Evolutionary conservation across 768 basidiomycete genomes (phyloP).

Genomic region (Tylopilus rubrobrunneus): DNA sequence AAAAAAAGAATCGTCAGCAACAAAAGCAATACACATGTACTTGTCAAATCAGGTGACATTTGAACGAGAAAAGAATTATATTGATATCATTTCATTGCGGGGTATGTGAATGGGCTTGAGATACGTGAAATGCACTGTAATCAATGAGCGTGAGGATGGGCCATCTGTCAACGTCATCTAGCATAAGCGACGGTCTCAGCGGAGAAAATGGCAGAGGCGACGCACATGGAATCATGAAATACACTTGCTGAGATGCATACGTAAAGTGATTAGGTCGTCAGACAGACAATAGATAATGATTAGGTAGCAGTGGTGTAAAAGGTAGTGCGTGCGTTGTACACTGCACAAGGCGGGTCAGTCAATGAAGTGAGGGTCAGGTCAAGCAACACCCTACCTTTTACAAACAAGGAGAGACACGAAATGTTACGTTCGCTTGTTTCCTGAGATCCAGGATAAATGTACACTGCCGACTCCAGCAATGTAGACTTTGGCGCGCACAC

Average conservation of each 20-base stretch:
- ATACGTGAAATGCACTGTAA: slow-evolving; percentile 21
- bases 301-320: slow-evolving; percentile 23
- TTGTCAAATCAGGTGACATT: slow-evolving; percentile 17
- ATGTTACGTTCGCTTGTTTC: slow-evolving; percentile 39
- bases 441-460: slow-evolving; percentile 68
- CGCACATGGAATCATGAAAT: slow-evolving; percentile 27
- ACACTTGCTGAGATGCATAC: slow-evolving; percentile 26
- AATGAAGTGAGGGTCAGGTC: not conserved
- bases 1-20: slow-evolving; percentile 5
- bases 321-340: slow-evolving; percentile 25
- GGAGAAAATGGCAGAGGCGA: not conserved
- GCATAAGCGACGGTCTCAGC: not conserved
- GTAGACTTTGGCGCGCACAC: slow-evolving; percentile 69
- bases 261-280: slow-evolving; percentile 26
- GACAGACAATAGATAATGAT: slow-evolving; percentile 23
- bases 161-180: slow-evolving; percentile 17
- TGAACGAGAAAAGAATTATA: slow-evolving; percentile 24
- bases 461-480: slow-evolving; percentile 78
- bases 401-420: slow-evolving; percentile 12
- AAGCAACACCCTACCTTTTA: slow-evolving; percentile 18
- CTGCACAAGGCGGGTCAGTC: slow-evolving; percentile 13
- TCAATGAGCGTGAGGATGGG: slow-evolving; percentile 24
- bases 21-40: slow-evolving; percentile 6
- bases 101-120: slow-evolving; percentile 23
- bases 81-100: slow-evolving; percentile 24